Conservation (phyloP, 2,329 filamentous ascomycete species). For the Fusarium tricinctum region DNA sequence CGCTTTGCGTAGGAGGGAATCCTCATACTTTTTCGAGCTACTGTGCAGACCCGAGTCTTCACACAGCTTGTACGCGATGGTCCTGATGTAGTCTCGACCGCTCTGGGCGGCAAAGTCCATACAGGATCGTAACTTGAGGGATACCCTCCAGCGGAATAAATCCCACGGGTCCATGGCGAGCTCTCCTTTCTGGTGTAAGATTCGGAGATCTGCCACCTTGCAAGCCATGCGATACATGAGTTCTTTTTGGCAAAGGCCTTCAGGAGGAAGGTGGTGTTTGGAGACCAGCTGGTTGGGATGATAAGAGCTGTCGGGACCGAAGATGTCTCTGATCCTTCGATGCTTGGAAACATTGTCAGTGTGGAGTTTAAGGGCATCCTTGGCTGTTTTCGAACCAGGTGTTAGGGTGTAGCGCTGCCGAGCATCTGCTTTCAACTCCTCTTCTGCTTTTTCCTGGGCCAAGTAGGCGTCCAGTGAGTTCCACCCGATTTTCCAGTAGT, state of each 20-base stretch:
- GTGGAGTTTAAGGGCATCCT: conserved; percentile 44
- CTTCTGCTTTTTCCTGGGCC: conserved; percentile 44
- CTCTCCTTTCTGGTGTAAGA: conserved; percentile 44
- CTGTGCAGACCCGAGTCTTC: conserved; percentile 8
- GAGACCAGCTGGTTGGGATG: conserved; percentile 57
- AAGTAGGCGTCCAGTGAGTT: conserved; percentile 51
- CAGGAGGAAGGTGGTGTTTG: conserved; percentile 51
- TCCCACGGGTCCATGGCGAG: conserved; percentile 56
- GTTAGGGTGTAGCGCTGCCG: not conserved
- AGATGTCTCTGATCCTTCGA: conserved; percentile 54
- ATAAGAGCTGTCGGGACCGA: conserved; percentile 48
- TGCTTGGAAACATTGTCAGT: conserved; percentile 54
- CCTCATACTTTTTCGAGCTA: conserved; percentile 37
- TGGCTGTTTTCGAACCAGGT: not conserved
- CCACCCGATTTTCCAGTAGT: conserved; percentile 54
- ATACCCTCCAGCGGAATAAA: conserved; percentile 56
- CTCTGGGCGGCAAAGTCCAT: conserved; percentile 10
- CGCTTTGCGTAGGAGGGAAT: conserved; percentile 49
- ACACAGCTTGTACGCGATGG: conserved; percentile 27
- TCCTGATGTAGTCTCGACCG: conserved; percentile 5
- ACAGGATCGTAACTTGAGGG: conserved; percentile 24
- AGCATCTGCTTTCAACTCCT: conserved; percentile 36
- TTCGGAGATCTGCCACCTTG: conserved; percentile 52
- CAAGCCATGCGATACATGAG: conserved; percentile 55
- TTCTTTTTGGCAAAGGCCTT: conserved; percentile 54